Conservation (phyloP, 2,329 filamentous ascomycete species). For the Bipolaris victoriae region DNA sequence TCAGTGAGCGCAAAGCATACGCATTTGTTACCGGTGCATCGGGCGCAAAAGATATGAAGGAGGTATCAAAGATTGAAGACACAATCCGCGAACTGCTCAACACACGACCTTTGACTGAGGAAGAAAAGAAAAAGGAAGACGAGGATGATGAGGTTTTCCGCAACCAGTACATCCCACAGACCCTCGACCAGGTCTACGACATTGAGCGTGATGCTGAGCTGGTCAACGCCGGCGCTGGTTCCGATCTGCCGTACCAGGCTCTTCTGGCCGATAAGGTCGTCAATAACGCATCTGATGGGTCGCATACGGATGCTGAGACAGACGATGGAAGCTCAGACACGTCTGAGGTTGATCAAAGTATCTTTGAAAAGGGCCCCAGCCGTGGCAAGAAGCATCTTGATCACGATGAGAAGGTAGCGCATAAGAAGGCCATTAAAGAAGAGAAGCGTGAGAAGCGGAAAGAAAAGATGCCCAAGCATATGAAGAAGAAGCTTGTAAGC, state of each 20-base stretch:
- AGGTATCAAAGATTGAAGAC: conserved; percentile 66
- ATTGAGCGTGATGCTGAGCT: conserved; percentile 87
- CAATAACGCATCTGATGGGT: conserved; percentile 54
- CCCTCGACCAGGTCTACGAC: conserved; percentile 93
- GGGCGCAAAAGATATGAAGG: conserved; percentile 59
- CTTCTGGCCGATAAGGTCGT: conserved; percentile 74
- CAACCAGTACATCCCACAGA: conserved; percentile 96
- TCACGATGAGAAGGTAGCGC: conserved; percentile 85
- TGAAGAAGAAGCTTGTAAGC: conserved; percentile 87
- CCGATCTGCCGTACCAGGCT: conserved; percentile 82
- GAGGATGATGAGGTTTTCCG: conserved; percentile 92
- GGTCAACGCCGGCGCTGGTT: conserved; percentile 73
- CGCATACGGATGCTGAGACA: conserved; percentile 23
- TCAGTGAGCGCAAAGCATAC: conserved; percentile 81
- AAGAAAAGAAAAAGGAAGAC: conserved; percentile 64
- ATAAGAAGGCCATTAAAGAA: conserved; percentile 92
- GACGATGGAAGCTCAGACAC: conserved; percentile 27
- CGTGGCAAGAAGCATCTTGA: conserved; percentile 72
- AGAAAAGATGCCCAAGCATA: conserved; percentile 93
- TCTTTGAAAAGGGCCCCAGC: conserved; percentile 43
- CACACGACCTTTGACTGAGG: conserved; percentile 55
- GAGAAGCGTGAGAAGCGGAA: conserved; percentile 92
- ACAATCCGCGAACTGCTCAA: conserved; percentile 72
- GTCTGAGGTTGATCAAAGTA: conserved; percentile 39
- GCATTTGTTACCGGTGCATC: conserved; percentile 75